Base-by-base conservation (phyloP, 352 stramenopile genomes). In the Phytopythium sindhum region DNA sequence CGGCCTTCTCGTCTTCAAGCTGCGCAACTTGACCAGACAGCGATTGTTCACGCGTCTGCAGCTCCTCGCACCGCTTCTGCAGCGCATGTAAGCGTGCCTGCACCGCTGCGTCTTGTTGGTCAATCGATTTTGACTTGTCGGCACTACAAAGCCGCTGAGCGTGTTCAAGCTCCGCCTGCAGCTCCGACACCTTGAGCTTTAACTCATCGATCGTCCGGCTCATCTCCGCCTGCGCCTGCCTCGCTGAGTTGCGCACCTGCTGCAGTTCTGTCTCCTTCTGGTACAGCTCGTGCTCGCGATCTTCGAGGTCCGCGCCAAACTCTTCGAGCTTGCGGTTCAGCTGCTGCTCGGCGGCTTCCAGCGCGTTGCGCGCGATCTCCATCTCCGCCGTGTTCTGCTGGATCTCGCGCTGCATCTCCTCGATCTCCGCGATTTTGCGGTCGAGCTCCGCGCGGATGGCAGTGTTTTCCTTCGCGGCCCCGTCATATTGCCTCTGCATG, bases 301-400 rank as follows among this genome's bases (percentile, higher is more conserved):
- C 51, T 50, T 70, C 60, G 17, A 81, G 48, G 29, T 77, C 63
- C 31, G 77, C 65, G 69, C 79, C 63, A 31, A 80, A 42, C 24
- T 77, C 65, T 57, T 83, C 69, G 0, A 88, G 60, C 60, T 84
- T 80, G n/a, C 70, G 51, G 24, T 65, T 84, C 55, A 88, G 71
- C 51, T 78, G 50, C 7, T 72, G 69, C 29, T 82, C 63, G 10
- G 78, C 79, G 26, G 72, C 56, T 39, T 84, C 69, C 5, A 86
- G 58, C 26, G 77, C 72, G n/a, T 60, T 55, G 57, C 67, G 66
- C 12, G 69, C 67, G 23, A 66, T 68, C 39, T 84, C 74, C 68
- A 83, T 78, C 28, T 87, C 78, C 10, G 67, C 55, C 17, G 71
- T 72, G 39, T 82, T 83, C 9, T 78, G 57, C 47, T 75, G 66